Base-by-base conservation (phyloP, 83 land plant species). In the Thuja plicata region DNA sequence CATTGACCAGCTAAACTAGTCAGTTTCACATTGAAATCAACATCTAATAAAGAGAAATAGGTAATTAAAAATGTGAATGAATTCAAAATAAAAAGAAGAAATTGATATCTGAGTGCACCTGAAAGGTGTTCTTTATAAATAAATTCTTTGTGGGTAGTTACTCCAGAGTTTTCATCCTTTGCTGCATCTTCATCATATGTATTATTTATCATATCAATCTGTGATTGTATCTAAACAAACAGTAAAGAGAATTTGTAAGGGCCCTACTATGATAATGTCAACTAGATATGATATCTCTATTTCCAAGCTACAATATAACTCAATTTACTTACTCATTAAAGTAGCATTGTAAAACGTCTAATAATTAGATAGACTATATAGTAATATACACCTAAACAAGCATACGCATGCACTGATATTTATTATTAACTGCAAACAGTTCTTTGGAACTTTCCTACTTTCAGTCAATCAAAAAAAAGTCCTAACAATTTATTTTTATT, bases 81-180 rank as follows among this genome's bases (percentile, higher is more conserved):
- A 57, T 66, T 37, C 24, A 35, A 77, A 55, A 34, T 37, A 54
- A 57, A 86, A 38, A 37, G 87, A 41, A 17, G 73, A 86, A 57
- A 12, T 27, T 10, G 5, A 21, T 57, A 52, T 35, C 43, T 86
- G 30, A 34, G 41, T 52, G 57, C 45, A 86, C 87, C 87, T 55
- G 87, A 55, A 12, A 86, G 87, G 38, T 86, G 87, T 86, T 86
- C 87, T 86, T 86, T 55, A 60, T 86, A 86, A 60, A 34, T 37
- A 86, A 86, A 55, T 8, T 86, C 87, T 86, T 60, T 54, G 13
- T 86, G 66, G 21, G 40, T 34, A 37, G 27, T 35, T 38, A 21
- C 71, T 60, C 87, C 71, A 55, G 87, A 86, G 6, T 86, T 38
- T 86, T 86, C 87, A 86, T 57, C 45, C 15, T 35, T 57, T 17